Evolutionary conservation across 257 asterid genomes (phyloP), one percentile per base, ranked within the genome.

Genomic region (Nicotiana benthamiana): DNA sequence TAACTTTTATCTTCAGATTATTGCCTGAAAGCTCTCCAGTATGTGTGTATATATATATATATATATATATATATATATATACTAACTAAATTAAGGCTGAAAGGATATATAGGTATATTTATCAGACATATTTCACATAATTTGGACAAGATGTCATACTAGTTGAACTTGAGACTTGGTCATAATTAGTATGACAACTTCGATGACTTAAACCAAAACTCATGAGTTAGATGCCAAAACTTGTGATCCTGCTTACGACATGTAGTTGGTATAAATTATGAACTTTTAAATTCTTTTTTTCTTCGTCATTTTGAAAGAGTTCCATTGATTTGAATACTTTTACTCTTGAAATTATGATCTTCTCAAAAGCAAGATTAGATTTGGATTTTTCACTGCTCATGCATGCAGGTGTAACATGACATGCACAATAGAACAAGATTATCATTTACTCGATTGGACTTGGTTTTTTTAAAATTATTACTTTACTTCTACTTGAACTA

Each of bases 401-500:
- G 65, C 27, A 22, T 32, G 80, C 75, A 34, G 30, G 66, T 30
- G 66, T 28, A 77, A 32, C 56, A 57, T 60, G 30, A 1, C 27
- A 77, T 32, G 64, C 30, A 75, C 6, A 26, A 26, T 22, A 22
- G 27, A 75, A 48, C 54, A 77, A 77, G 22, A 22, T 20, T 56
- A 56, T 51, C 56, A 18, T 34, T 32, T 56, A 59, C 27, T 77
- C 40, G 43, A 46, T 48, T 24, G 16, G 40, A 72, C 16, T 72
- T 72, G 7, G 20, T 24, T 13, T 72, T 24, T 72, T 1, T n/a
- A n/a, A 18, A 12, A 64, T 76, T 76, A 36, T 40, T 52, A 56
- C 82, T 83, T 83, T 83, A 60, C 46, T 79, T 78, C 52, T 40
- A 11, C 9, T 5, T 26, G 59, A 9, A 9, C 53, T 48, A 40